A percentile compares a stretch with the other conserved stretches of the same genome.
phyloP scores from a whole-genome alignment of 495 filamentous ascomycete genomes.

The Hyaloscypha variabilis region DNA sequence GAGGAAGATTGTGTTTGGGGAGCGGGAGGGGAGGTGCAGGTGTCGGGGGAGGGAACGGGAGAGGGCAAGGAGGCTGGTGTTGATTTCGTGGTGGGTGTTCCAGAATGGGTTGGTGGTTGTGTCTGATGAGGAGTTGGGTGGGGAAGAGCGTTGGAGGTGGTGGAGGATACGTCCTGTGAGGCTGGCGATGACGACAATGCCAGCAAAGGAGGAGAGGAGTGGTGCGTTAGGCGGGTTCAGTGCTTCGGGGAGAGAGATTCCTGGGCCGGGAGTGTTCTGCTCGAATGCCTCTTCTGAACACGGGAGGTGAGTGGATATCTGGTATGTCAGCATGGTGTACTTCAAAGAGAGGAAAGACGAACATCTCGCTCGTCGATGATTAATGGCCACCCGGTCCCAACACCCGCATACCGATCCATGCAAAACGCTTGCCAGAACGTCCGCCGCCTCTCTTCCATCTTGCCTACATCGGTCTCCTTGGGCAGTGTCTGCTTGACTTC shows the following conservation, averaged over 20 bases:
- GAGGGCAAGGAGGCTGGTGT: conserved; percentile 83
- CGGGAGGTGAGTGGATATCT: conserved; percentile 81
- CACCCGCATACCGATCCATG: conserved; percentile 86
- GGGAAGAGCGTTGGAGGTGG: conserved; percentile 85
- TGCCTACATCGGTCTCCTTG: conserved; percentile 84
- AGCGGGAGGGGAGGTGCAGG: conserved; percentile 74
- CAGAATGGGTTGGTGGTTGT: conserved; percentile 92
- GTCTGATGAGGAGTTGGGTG: conserved; percentile 77
- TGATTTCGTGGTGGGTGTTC: conserved; percentile 87
- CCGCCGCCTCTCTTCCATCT: conserved; percentile 83
- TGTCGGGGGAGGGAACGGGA: conserved; percentile 75
- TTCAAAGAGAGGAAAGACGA: conserved; percentile 65
- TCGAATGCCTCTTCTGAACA: conserved; percentile 80
- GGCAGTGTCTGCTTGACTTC: conserved; percentile 90
- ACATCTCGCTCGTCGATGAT: conserved; percentile 82
- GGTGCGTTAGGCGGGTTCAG: conserved; percentile 67
- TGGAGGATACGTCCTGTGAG: conserved; percentile 88
- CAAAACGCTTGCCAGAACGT: conserved; percentile 94
- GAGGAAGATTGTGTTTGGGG: conserved; percentile 87
- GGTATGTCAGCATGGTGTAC: background rate
- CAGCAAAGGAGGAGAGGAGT: conserved; percentile 74
- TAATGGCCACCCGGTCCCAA: conserved; percentile 97
- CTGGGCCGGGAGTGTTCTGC: conserved; percentile 67
- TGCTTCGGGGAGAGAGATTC: conserved; percentile 67
- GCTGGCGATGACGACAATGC: conserved; percentile 77